phyloP scores from a whole-genome alignment of 2,329 filamentous ascomycete genomes.

The Nemania sp. region DNA sequence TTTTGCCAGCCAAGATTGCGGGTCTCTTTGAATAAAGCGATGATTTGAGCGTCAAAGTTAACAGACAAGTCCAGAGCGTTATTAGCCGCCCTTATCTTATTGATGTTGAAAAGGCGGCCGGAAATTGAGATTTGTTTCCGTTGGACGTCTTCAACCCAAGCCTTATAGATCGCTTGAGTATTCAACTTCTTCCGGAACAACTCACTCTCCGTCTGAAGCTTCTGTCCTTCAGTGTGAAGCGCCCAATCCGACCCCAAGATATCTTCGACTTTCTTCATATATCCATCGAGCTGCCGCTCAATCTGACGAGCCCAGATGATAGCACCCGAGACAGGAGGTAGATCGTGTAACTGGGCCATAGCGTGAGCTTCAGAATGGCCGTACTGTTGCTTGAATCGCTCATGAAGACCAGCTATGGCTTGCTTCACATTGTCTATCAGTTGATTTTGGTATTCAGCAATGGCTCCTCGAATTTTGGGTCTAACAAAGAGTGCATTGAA shows the following conservation, averaged over 20 bases:
- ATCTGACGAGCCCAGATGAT: conserved; percentile 99
- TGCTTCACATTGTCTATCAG: conserved; percentile 98
- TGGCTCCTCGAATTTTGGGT: conserved; percentile 98
- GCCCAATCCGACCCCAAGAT: conserved; percentile 96
- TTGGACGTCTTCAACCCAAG: conserved; percentile 92
- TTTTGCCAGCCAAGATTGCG: conserved; percentile 95
- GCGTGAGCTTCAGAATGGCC: conserved; percentile 97
- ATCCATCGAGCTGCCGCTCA: conserved; percentile 91
- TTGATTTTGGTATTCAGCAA: conserved; percentile 97
- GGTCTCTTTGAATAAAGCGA: conserved; percentile 98
- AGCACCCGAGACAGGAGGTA: conserved; percentile 94
- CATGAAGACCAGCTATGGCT: conserved; percentile 91
- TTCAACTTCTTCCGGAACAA: conserved; percentile 97
- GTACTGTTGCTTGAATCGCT: conserved; percentile 99
- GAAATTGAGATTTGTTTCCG: conserved; percentile 90
- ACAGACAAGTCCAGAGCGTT: conserved; percentile 89
- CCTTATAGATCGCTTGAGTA: conserved; percentile 92
- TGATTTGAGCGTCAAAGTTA: conserved; percentile 97
- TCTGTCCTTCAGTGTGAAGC: conserved; percentile 93
- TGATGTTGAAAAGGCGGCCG: conserved; percentile 90
- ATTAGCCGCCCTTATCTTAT: conserved; percentile 87
- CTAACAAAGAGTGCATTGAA: conserved; percentile 99
- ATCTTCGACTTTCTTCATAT: conserved; percentile 99
- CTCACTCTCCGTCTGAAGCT: conserved; percentile 89
- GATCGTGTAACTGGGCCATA: conserved; percentile 96